Conservation (phyloP, 495 filamentous ascomycete genomes). For the Aspergillus nanangensis region DNA sequence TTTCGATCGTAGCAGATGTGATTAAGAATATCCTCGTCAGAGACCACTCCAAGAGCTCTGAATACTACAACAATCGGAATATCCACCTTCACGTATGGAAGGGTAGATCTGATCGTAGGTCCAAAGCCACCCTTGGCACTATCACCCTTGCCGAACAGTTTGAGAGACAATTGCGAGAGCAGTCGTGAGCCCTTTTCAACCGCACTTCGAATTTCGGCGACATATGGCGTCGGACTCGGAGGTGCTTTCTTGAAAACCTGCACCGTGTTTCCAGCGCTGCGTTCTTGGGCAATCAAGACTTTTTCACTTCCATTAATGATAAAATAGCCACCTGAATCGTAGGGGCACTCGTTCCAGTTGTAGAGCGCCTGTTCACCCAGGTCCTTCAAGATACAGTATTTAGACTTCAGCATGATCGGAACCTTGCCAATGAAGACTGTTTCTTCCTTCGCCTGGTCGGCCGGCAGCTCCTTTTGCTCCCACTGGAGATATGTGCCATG, state of each 20-base stretch:
- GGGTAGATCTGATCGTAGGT: conserved; percentile 78
- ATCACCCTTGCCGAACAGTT: conserved; percentile 80
- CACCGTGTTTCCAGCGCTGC: conserved; percentile 95
- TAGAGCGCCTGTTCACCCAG: conserved; percentile 78
- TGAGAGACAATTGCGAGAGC: conserved; percentile 84
- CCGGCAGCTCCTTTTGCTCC: conserved; percentile 49
- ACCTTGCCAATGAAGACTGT: conserved; percentile 87
- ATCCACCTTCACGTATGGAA: conserved; percentile 91
- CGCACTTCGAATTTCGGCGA: conserved; percentile 93
- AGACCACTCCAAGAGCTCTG: conserved; percentile 90
- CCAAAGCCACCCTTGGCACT: conserved; percentile 72
- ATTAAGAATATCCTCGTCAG: conserved; percentile 96
- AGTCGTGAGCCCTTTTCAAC: conserved; percentile 93
- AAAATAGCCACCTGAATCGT: conserved; percentile 97
- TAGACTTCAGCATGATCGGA: conserved; percentile 95
- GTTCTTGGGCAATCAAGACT: conserved; percentile 95
- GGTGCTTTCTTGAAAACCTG: conserved; percentile 97
- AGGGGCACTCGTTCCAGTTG: conserved; percentile 88
- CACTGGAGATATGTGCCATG: conserved; percentile 46
- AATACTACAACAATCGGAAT: conserved; percentile 94
- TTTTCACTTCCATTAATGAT: conserved; percentile 99
- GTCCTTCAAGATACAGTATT: conserved; percentile 82
- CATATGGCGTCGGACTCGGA: conserved; percentile 81
- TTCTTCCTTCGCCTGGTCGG: conserved; percentile 60
- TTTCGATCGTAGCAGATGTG: conserved; percentile 94